These are phyloP conservation scores for Fusarium metavorans DNA, from an alignment of 2,329 filamentous ascomycete species.

Conservation along the genomic window DNA sequence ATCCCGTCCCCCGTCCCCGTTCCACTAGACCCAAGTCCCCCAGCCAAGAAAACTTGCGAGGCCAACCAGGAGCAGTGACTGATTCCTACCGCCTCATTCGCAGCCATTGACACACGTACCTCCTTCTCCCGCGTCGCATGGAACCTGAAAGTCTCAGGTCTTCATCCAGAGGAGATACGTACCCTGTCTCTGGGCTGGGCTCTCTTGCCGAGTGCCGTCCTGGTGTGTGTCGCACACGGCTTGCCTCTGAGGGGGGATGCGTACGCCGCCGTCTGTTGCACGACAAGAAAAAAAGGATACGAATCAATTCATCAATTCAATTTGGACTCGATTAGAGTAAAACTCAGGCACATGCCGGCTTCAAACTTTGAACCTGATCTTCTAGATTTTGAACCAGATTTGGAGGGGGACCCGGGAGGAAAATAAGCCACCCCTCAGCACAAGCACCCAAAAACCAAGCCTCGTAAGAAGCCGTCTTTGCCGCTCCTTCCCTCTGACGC, in stretches of 20 bases:
- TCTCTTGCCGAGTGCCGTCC: constrained; percentile 22
- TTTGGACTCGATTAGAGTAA: neutral
- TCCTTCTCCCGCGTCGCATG: neutral
- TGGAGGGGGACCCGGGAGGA: neutral
- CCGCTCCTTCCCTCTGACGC: constrained; percentile 25
- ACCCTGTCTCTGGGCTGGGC: neutral
- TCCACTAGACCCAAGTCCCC: too few species aligned
- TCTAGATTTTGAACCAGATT: neutral
- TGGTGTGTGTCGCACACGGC: neutral
- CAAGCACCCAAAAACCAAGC: constrained; percentile 3
- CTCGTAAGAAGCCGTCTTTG: constrained; percentile 42
- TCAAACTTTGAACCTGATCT: neutral
- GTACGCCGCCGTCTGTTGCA: neutral
- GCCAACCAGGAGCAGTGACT: constrained; percentile 33
- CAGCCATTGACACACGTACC: constrained; percentile 3
- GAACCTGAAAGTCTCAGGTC: neutral
- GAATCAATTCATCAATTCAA: neutral
- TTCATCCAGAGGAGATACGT: neutral
- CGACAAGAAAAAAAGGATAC: neutral
- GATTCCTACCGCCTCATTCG: constrained; percentile 35
- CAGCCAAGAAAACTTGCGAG: constrained; percentile 20
- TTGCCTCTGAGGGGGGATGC: neutral
- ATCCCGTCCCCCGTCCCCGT: neutral
- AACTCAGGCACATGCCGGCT: neutral
- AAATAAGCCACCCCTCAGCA: constrained; percentile 17